Evolutionary conservation across 2,329 filamentous ascomycete genomes (phyloP), one percentile per base, ranked within the genome.

Genomic region (Fusarium coicis): DNA sequence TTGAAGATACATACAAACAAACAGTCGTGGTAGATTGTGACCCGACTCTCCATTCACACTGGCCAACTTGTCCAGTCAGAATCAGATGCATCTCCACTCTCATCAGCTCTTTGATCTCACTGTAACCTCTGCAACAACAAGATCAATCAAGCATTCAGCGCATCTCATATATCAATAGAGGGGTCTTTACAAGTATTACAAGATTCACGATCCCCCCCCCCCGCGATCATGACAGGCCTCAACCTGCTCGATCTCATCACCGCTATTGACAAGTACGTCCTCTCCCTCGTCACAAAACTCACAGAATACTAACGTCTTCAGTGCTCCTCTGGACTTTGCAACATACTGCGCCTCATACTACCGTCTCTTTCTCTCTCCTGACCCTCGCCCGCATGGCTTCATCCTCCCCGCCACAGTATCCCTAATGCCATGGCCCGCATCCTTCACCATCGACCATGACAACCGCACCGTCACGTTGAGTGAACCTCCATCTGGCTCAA

Each of bases 321-420:
- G 87, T 75, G 86, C 87, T n/a, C 85, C 87, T 1, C 80, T 84
- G 19, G 79, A 84, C 70, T 84, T 84, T 70, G 80, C 82, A 62
- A 76, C 80, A 42, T 80, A 83, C 63, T 74, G 63, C 47, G 23
- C 40, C 14, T 81, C 81, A 9, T 84, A 87, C 68, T 88, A 87
- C 72, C 81, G 80, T 63, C 83, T 89, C 39, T 76, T 82, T 14
- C 80, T 89, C 16, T 81, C 83, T 4, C 78, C 82, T 5, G 86
- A 88, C 66, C 66, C 80, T 23, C 81, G 84, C 8, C 81, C 85
- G 1, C 87, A 89, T 67, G 87, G 87, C 72, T 87, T 87, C 79
- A 81, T 89, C 52, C 83, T 85, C 54, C 83, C 84, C 7, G 78
- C 78, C 53, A 87, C 83, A 21, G 84, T 88, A 19, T 64, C 80